phyloP scores from a whole-genome alignment of 805 yeast genomes.

The Osmozyma mogii region DNA sequence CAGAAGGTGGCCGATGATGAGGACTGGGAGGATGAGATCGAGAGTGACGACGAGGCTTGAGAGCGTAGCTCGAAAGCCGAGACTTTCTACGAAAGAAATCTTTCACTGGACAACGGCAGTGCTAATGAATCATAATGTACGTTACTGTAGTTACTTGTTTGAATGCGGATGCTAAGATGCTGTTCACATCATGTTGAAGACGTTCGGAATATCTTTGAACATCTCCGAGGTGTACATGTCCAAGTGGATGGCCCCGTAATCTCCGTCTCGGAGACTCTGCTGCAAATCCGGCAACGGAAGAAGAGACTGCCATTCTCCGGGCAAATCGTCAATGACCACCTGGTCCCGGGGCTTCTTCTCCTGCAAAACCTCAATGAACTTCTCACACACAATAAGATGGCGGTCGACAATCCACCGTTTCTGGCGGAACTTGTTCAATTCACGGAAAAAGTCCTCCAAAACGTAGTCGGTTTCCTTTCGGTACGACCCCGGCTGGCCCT shows the following conservation, averaged over 20 bases:
- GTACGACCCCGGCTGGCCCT: conserved; percentile 1
- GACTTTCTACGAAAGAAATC: too few relatives aligned
- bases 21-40: conserved; percentile 49
- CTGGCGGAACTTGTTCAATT: conserved; percentile 13
- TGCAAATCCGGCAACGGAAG: too few relatives aligned
- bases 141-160: too few relatives aligned
- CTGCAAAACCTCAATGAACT: conserved; percentile 14
- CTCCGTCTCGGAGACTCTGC: too few relatives aligned
- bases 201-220: conserved; percentile 19
- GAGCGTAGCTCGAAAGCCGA: background rate
- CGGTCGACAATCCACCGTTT: conserved; percentile 25
- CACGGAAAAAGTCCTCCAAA: conserved; percentile 14
- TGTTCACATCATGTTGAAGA: too few relatives aligned
- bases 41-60: conserved; percentile 27
- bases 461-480: conserved; percentile 5
- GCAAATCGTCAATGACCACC: too few relatives aligned
- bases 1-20: conserved; percentile 29
- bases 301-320: too few relatives aligned
- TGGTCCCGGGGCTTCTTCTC: conserved; percentile 1
- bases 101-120: too few relatives aligned
- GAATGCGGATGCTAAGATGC: too few relatives aligned
- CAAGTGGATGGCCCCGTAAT: conserved; percentile 19
- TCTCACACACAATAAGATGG: conserved; percentile 15
- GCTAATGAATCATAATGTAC: too few relatives aligned
- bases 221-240: conserved; percentile 21